Evolutionary conservation across 176 grass and related monocot species (phyloP).

Genomic region (Echinochloa phyllopogon): DNA sequence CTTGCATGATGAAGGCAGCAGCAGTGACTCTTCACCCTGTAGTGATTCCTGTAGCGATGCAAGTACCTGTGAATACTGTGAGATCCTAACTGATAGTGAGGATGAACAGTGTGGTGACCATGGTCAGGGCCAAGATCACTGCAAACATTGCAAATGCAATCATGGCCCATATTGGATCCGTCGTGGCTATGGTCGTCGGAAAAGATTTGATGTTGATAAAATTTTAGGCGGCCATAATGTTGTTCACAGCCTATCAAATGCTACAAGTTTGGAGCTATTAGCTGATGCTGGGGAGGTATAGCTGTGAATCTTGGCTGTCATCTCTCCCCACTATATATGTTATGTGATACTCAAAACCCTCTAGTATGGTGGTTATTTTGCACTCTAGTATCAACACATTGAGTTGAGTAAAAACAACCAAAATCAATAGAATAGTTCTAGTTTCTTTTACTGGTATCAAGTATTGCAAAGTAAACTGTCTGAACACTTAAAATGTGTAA

Average conservation of each 20-base stretch:
- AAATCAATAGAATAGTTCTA: neutral
- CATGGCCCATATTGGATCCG: neutral
- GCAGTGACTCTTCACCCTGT: neutral
- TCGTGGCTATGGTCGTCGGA: neutral
- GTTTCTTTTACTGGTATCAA: neutral
- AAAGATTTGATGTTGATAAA: neutral
- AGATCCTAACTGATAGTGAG: slow-evolving; percentile 28
- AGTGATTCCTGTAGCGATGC: neutral
- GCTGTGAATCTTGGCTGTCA: neutral
- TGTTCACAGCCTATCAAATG: slow-evolving; percentile 18
- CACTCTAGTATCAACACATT: neutral
- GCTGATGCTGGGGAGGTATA: slow-evolving; percentile 39
- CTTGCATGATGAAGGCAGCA: neutral
- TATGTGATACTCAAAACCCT: neutral
- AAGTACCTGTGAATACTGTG: slow-evolving; percentile 13
- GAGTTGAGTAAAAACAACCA: neutral
- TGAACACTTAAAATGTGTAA: neutral
- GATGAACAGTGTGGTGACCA: neutral
- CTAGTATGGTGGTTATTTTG: neutral
- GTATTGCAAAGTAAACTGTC: neutral
- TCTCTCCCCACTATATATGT: neutral
- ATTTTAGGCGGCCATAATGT: slow-evolving; percentile 30
- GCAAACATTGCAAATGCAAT: slow-evolving; percentile 3
- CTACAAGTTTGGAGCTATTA: slow-evolving; percentile 36
- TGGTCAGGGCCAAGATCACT: neutral